phyloP scores from a whole-genome alignment of 805 yeast genomes.

The Hermanozyma aechmeae region DNA sequence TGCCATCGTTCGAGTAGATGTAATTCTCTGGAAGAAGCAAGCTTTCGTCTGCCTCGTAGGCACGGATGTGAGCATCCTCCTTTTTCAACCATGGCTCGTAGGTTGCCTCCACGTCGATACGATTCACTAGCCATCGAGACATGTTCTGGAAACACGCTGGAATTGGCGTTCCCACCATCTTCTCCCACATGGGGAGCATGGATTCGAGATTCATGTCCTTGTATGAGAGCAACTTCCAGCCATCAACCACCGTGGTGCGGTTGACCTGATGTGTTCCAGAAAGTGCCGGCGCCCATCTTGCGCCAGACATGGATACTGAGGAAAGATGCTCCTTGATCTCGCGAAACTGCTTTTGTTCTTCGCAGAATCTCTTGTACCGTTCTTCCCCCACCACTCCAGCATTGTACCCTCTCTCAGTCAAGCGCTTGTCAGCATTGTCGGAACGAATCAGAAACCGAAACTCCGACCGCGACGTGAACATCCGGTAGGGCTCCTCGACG shows the following conservation, averaged over 20 bases:
- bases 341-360: slow-evolving; percentile 38
- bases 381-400: slow-evolving; percentile 58
- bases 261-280: slow-evolving; percentile 40
- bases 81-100: slow-evolving; percentile 73
- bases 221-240: slow-evolving; percentile 63
- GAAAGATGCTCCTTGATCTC: slow-evolving; percentile 37
- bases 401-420: slow-evolving; percentile 59
- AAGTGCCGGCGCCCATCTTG: slow-evolving; percentile 52
- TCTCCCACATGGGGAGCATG: slow-evolving; percentile 18
- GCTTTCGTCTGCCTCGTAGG: slow-evolving; percentile 77
- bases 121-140: slow-evolving; percentile 37
- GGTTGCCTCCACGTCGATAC: slow-evolving; percentile 69
- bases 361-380: slow-evolving; percentile 41
- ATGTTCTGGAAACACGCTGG: slow-evolving; percentile 19
- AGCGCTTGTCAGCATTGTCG: slow-evolving; percentile 85
- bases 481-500: slow-evolving; percentile 92
- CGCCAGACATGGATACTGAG: slow-evolving; percentile 38
- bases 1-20: slow-evolving; percentile 50
- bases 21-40: slow-evolving; percentile 59
- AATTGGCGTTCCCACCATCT: slow-evolving; percentile 9
- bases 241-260: slow-evolving; percentile 31
- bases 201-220: slow-evolving; percentile 28
- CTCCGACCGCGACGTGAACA: slow-evolving; percentile 96
- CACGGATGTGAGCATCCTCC: slow-evolving; percentile 61
- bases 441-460: slow-evolving; percentile 84